A percentile compares a stretch with the other conserved stretches of the same genome.
phyloP scores from a whole-genome alignment of 495 filamentous ascomycete species.

The Podospora pseudoanserina region DNA sequence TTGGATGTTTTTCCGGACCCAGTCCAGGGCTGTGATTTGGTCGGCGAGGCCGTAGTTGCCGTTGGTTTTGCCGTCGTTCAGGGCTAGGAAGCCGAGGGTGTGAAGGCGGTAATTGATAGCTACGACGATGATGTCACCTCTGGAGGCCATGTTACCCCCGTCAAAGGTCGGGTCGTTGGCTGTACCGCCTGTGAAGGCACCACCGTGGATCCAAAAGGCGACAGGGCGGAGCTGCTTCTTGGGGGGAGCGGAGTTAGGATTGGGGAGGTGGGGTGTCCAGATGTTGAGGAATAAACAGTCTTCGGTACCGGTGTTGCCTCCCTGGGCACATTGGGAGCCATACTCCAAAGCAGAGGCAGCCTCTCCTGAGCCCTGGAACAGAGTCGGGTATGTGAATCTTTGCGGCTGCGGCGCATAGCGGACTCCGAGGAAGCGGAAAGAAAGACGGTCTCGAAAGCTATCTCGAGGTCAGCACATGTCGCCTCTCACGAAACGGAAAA shows the following conservation, averaged over 20 bases:
- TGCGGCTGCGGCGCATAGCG: slow-evolving; percentile 40
- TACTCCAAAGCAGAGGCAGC: slow-evolving; percentile 37
- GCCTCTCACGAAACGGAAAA: slow-evolving; percentile 1
- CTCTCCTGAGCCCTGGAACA: slow-evolving; percentile 34
- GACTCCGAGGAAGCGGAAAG: slow-evolving; percentile 49
- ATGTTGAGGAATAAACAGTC: slow-evolving; percentile 56
- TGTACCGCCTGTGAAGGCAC: slow-evolving; percentile 39
- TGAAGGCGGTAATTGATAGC: slow-evolving; percentile 63
- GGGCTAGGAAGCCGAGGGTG: slow-evolving; percentile 57
- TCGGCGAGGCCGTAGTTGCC: slow-evolving; percentile 56
- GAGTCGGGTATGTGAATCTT: slow-evolving; percentile 39
- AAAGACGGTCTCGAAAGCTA: slow-evolving; percentile 49
- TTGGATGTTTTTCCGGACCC: slow-evolving; percentile 58
- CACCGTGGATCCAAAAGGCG: slow-evolving; percentile 50
- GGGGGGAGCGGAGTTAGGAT: slow-evolving; percentile 19
- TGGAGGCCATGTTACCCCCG: slow-evolving; percentile 44
- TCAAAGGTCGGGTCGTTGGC: slow-evolving; percentile 45
- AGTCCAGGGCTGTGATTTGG: slow-evolving; percentile 59
- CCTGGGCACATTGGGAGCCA: slow-evolving; percentile 42
- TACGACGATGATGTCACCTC: slow-evolving; percentile 57
- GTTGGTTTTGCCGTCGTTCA: slow-evolving; percentile 45
- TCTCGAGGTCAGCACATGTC: background rate
- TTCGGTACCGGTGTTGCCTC: slow-evolving; percentile 34
- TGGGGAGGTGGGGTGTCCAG: slow-evolving; percentile 51
- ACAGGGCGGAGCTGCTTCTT: slow-evolving; percentile 45